phyloP scores from a whole-genome alignment of 2,329 filamentous ascomycete species.

The Calonectria hawksworthii region DNA sequence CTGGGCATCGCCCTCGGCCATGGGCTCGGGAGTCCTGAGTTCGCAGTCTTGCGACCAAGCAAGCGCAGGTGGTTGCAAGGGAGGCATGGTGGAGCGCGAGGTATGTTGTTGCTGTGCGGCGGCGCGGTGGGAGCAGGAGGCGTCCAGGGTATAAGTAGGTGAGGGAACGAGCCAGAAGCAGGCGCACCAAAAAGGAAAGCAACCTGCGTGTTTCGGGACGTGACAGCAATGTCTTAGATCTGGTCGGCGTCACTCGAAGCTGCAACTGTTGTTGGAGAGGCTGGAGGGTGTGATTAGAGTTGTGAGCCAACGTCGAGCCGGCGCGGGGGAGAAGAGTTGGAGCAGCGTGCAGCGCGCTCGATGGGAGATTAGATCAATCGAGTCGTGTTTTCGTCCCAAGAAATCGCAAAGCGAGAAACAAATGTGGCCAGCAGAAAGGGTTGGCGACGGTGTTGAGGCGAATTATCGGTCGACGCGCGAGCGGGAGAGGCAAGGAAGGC shows the following conservation, averaged over 20 bases:
- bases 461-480: conserved; percentile 12
- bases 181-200: conserved; percentile 31
- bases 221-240: conserved; percentile 43
- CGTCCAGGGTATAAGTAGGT: conserved; percentile 34
- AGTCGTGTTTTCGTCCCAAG: not conserved
- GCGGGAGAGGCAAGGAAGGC: conserved; percentile 29
- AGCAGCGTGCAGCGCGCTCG: not conserved
- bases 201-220: conserved; percentile 40
- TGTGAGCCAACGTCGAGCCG: conserved; percentile 21
- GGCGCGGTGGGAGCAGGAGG: conserved; percentile 25
- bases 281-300: conserved; percentile 23
- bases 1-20: conserved; percentile 50
- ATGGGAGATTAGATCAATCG: not conserved
- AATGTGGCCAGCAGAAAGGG: not conserved
- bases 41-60: conserved; percentile 59
- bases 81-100: conserved; percentile 56
- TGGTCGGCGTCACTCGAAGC: conserved; percentile 27
- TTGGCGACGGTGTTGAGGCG: not conserved
- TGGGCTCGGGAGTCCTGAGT: conserved; percentile 68
- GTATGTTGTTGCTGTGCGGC: conserved; percentile 39
- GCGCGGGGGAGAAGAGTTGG: conserved; percentile 2
- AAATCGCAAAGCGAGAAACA: not conserved
- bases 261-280: conserved; percentile 12
- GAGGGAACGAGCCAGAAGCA: conserved; percentile 17
- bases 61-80: conserved; percentile 60